Conservation (phyloP, 2,329 filamentous ascomycete genomes). For the Sporothrix pallida region DNA sequence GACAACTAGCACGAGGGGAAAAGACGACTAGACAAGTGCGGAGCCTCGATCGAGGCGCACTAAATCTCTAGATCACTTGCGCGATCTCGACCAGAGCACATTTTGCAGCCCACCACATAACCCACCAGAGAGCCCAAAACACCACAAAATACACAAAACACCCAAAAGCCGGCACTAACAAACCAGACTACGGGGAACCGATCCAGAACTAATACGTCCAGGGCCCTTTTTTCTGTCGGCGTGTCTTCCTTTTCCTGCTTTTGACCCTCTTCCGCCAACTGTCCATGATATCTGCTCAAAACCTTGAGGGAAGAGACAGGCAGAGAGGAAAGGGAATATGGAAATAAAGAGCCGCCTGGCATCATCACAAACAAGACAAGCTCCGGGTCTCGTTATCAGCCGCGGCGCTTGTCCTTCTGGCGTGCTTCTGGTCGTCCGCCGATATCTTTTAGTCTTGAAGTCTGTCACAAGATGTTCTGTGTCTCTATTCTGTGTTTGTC, state of each 20-base stretch:
- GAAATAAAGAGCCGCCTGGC: too few species aligned
- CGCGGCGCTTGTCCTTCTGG: neutral
- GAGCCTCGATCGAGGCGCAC: neutral
- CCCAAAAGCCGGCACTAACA: constrained; percentile 14
- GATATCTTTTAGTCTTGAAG: too few species aligned
- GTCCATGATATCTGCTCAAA: neutral
- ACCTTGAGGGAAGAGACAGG: neutral
- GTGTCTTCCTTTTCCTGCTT: neutral
- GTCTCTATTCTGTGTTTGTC: neutral
- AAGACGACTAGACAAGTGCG: neutral
- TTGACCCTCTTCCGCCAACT: constrained; percentile 6
- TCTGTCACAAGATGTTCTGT: neutral
- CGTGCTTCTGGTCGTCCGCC: neutral
- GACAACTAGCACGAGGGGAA: neutral
- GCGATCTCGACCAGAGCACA: neutral
- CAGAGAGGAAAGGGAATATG: neutral
- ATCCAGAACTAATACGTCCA: neutral
- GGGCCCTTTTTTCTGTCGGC: constrained; percentile 1
- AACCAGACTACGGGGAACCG: neutral
- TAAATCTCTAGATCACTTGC: neutral
- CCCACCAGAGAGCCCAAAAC: too few species aligned
- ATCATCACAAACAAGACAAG: neutral
- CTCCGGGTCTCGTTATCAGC: neutral
- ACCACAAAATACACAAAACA: too few species aligned
- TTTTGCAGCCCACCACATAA: too few species aligned